phyloP scores from a whole-genome alignment of 208 protist genomes.

The Balamuthia mandrillaris region DNA sequence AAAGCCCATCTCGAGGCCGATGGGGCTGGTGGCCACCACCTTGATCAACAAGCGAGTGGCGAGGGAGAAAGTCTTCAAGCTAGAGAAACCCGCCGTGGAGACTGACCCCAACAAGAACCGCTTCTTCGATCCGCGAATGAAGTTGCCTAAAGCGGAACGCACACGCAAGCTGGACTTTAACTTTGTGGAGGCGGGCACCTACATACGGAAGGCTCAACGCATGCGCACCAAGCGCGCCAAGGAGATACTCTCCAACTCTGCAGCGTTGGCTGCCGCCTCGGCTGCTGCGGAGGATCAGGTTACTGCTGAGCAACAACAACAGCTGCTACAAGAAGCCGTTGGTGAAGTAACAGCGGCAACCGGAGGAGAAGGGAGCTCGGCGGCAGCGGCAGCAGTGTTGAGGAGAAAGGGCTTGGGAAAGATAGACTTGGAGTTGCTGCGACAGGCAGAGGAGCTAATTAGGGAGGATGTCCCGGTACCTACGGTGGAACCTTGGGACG shows the following conservation, averaged over 20 bases:
- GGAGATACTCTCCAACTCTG: background rate
- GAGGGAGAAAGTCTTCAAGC: slow-evolving; percentile 7
- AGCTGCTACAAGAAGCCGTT: no score
- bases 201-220: slow-evolving; percentile 3
- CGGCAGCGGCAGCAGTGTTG: slow-evolving; percentile 73
- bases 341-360: no score
- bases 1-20: background rate
- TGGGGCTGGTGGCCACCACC: background rate
- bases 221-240: slow-evolving; percentile 25
- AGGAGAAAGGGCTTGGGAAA: slow-evolving; percentile 82
- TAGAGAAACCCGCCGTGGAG: background rate
- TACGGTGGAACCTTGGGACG: slow-evolving; percentile 49
- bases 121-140: slow-evolving; percentile 23
- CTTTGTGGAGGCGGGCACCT: slow-evolving; percentile 29
- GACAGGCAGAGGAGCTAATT: background rate
- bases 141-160: background rate
- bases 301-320: no score
- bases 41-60: slow-evolving; percentile 13
- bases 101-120: background rate
- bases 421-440: background rate
- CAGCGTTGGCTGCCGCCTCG: background rate
- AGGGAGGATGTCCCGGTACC: slow-evolving; percentile 24
- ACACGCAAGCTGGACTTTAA: background rate
- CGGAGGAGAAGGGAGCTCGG: background rate
- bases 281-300: background rate